Percentiles rank a stretch among this genome's conserved stretches.
phyloP scores from a whole-genome alignment of 805 yeast genomes.

The Myxozyma melibiosi region DNA sequence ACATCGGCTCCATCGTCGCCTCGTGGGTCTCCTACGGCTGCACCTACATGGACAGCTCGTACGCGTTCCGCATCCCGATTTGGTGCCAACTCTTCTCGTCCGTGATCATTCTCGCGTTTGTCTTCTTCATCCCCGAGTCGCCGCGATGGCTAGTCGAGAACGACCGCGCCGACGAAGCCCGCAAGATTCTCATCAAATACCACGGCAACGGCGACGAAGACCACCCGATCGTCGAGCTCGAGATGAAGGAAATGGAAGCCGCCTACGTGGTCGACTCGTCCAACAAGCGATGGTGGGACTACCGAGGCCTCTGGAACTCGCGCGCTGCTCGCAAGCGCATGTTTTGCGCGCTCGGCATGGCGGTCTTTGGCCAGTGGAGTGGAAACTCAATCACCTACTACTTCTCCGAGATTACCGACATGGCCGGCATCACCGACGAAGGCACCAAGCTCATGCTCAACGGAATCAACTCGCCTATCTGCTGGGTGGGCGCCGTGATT shows the following conservation, averaged over 20 bases:
- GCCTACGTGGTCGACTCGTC: constrained; percentile 1
- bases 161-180: constrained; percentile 57
- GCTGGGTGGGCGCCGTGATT: constrained; percentile 18
- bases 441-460: constrained; percentile 52
- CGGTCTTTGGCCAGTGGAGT: constrained; percentile 47
- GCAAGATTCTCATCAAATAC: constrained; percentile 52
- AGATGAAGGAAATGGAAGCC: constrained; percentile 23
- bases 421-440: constrained; percentile 57
- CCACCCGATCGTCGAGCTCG: constrained; percentile 24
- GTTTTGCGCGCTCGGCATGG: constrained; percentile 43
- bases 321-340: constrained; percentile 49
- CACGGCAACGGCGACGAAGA: constrained; percentile 49
- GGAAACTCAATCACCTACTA: constrained; percentile 48
- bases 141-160: constrained; percentile 52
- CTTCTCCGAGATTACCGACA: constrained; percentile 52
- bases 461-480: constrained; percentile 54
- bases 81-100: constrained; percentile 57
- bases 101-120: constrained; percentile 48
- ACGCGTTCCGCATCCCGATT: constrained; percentile 68
- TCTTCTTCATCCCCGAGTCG: constrained; percentile 45
- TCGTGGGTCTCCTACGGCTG: constrained; percentile 34
- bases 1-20: constrained; percentile 51
- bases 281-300: constrained; percentile 36
- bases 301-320: constrained; percentile 31
- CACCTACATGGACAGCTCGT: constrained; percentile 47